These are phyloP conservation scores for Millerago galiae DNA, from an alignment of 805 yeast species.

Conservation along the genomic window DNA sequence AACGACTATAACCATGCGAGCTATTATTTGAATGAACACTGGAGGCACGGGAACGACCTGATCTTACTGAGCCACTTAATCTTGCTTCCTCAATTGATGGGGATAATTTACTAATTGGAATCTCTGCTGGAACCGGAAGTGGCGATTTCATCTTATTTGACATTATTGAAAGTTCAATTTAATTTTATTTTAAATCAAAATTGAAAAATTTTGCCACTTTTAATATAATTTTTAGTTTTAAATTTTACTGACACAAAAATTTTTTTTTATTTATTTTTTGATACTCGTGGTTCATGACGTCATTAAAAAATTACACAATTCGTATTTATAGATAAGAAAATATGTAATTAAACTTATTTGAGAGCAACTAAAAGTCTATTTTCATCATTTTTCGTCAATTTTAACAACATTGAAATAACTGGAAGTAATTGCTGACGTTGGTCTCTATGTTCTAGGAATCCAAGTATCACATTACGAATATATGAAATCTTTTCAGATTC, in stretches of 20 bases:
- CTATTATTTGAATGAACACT: slow-evolving; percentile 1
- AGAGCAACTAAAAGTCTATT: slow-evolving; percentile 46
- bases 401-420: slow-evolving; percentile 70
- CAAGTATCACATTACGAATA: slow-evolving; percentile 82
- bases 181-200: no score
- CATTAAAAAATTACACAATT: background rate
- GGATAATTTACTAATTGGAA: background rate
- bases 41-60: slow-evolving; percentile 6
- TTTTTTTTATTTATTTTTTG: background rate
- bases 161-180: background rate
- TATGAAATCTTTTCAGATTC: slow-evolving; percentile 58
- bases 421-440: slow-evolving; percentile 82
- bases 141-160: background rate
- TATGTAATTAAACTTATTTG: background rate
- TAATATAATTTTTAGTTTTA: background rate
- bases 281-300: background rate
- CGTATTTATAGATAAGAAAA: background rate
- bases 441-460: slow-evolving; percentile 88
- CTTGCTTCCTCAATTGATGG: background rate
- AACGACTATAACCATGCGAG: slow-evolving; percentile 7
- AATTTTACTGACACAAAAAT: background rate
- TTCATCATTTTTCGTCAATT: slow-evolving; percentile 66
- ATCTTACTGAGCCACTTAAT: background rate
- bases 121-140: background rate
- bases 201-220: background rate